A percentile compares a stretch with the other conserved stretches of the same genome.
These are phyloP conservation scores for Bruguiera parviflora DNA, from an alignment of 345 rosid species.

Conservation along the genomic window DNA sequence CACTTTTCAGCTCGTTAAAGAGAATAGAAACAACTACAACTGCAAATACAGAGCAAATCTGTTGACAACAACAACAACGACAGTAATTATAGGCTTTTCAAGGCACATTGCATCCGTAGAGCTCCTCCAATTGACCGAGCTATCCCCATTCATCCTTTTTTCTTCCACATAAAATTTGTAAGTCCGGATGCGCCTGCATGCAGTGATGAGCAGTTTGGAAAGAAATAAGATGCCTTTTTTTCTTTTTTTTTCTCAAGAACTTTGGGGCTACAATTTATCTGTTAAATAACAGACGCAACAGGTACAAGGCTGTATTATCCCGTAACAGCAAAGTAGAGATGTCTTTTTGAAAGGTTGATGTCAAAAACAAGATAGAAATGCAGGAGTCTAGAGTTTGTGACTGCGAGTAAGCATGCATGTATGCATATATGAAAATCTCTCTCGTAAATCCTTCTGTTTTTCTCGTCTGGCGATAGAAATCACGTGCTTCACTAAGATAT, in stretches of 20 bases:
- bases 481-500: too few species aligned
- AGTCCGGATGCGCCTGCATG: conserved; percentile 27
- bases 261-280: not conserved
- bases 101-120: conserved; percentile 20
- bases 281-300: not conserved
- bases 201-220: not conserved
- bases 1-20: not conserved
- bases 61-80: not conserved
- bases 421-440: too few species aligned
- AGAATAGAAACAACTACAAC: conserved; percentile 5
- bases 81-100: not conserved
- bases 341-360: too few species aligned
- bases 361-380: too few species aligned
- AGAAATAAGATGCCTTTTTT: not conserved
- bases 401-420: too few species aligned
- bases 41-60: not conserved
- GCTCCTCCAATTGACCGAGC: conserved; percentile 20
- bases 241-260: not conserved
- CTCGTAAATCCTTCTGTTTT: too few species aligned
- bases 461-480: too few species aligned
- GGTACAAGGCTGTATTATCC: too few species aligned
- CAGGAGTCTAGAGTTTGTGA: too few species aligned
- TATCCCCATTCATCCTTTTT: not conserved
- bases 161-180: conserved; percentile 22
- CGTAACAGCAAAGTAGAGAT: too few species aligned